Evolutionary conservation across 1,139 yeast species (phyloP).

Genomic region (Debaryomyces singareniensis): DNA sequence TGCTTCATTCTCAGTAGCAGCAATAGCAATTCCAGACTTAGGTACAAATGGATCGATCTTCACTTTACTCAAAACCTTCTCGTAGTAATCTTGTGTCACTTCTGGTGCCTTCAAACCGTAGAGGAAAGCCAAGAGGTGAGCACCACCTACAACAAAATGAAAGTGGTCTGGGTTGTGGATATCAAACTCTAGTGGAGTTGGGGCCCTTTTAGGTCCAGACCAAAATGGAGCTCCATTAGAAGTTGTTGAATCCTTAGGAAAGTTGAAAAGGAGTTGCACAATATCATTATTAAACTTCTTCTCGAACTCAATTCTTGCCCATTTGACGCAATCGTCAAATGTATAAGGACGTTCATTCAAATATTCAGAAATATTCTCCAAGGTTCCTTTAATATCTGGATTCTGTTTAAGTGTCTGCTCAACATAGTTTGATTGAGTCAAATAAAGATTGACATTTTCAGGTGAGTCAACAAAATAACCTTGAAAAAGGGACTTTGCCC

Average conservation of each 20-base stretch:
- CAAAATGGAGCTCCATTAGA: constrained; percentile 92
- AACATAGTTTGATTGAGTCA: constrained; percentile 88
- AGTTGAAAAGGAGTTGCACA: constrained; percentile 81
- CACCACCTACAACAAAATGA: constrained; percentile 81
- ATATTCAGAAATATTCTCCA: constrained; percentile 70
- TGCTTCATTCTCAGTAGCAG: constrained; percentile 83
- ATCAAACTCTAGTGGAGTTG: constrained; percentile 75
- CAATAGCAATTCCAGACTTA: constrained; percentile 69
- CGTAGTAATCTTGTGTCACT: constrained; percentile 38
- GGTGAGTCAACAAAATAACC: constrained; percentile 90
- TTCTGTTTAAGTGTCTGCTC: constrained; percentile 87
- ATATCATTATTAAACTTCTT: constrained; percentile 79
- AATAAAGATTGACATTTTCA: constrained; percentile 84
- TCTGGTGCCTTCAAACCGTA: constrained; percentile 67
- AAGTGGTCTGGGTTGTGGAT: constrained; percentile 70
- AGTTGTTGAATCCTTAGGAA: constrained; percentile 90
- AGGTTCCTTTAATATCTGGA: constrained; percentile 83
- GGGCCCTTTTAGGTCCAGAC: constrained; percentile 98
- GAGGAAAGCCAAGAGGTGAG: constrained; percentile 83
- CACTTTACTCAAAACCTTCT: constrained; percentile 45
- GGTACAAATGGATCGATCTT: constrained; percentile 53
- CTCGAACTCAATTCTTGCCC: constrained; percentile 94
- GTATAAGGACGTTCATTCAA: constrained; percentile 77
- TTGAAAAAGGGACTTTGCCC: constrained; percentile 95
- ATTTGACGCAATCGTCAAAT: constrained; percentile 87